These are phyloP conservation scores for Nakazawaea wyomingensis DNA, from an alignment of 805 yeast genomes.

Conservation along the genomic window DNA sequence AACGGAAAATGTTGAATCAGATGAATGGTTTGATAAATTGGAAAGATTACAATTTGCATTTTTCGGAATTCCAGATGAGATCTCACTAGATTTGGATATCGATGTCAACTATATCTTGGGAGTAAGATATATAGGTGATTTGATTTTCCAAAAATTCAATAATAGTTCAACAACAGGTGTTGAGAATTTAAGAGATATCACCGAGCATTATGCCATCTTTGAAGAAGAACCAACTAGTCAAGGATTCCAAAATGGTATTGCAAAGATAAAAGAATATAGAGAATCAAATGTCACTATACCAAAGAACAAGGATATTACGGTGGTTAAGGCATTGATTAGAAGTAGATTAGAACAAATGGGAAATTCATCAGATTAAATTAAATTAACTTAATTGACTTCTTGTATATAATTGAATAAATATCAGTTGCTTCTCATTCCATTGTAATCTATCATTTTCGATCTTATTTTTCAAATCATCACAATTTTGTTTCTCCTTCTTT, in stretches of 20 bases:
- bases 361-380: too few relatives aligned
- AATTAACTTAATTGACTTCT: too few relatives aligned
- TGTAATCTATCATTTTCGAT: conserved; percentile 9
- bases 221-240: conserved; percentile 31
- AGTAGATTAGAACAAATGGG: conserved; percentile 25
- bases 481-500: conserved; percentile 8
- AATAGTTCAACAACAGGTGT: conserved; percentile 34
- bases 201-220: conserved; percentile 30
- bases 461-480: conserved; percentile 11
- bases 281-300: conserved; percentile 26
- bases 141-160: conserved; percentile 54
- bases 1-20: conserved; percentile 47
- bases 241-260: conserved; percentile 29
- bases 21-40: conserved; percentile 60
- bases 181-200: conserved; percentile 34
- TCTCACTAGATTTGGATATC: conserved; percentile 51
- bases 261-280: conserved; percentile 30
- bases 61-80: conserved; percentile 76
- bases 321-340: conserved; percentile 29
- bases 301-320: conserved; percentile 28
- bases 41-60: conserved; percentile 77
- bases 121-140: conserved; percentile 58
- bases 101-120: conserved; percentile 63
- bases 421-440: conserved; percentile 2
- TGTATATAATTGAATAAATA: conserved; percentile 7